phyloP scores from a whole-genome alignment of 129 eudicot genomes.

The Smallanthus sonchifolius region DNA sequence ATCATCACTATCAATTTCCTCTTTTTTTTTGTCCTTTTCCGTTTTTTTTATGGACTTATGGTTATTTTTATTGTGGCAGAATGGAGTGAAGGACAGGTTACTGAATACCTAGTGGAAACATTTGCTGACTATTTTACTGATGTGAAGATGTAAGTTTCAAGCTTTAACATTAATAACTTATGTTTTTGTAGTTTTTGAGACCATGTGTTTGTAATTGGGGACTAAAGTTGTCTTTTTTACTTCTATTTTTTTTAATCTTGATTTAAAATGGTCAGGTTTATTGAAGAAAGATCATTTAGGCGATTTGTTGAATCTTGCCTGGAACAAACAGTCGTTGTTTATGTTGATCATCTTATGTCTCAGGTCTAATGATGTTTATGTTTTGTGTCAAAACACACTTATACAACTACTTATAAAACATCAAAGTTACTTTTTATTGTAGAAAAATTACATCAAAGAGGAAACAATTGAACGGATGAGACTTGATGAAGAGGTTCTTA shows the following conservation, averaged over 20 bases:
- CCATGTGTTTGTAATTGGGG: background rate
- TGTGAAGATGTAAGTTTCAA: conserved; percentile 72
- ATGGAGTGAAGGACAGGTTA: conserved; percentile 97
- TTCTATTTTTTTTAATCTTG: background rate
- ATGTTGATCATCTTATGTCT: conserved; percentile 80
- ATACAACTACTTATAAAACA: background rate
- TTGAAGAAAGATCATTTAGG: conserved; percentile 92
- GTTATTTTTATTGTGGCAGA: conserved; percentile 36
- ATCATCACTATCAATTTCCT: background rate
- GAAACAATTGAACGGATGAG: conserved; percentile 98
- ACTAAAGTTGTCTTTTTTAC: background rate
- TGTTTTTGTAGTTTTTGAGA: background rate
- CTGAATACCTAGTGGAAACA: conserved; percentile 94
- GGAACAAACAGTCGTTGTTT: conserved; percentile 83
- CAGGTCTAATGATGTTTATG: conserved; percentile 44
- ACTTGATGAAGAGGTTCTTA: conserved; percentile 91
- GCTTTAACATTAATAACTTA: background rate
- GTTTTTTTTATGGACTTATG: background rate
- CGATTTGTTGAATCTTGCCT: conserved; percentile 93
- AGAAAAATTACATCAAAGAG: conserved; percentile 94
- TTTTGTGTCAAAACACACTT: background rate
- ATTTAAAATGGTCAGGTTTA: conserved; percentile 51
- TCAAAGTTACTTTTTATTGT: conserved; percentile 2
- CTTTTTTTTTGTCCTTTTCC: background rate
- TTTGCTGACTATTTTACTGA: conserved; percentile 90